Conservation (phyloP, 2,329 filamentous ascomycete species). For the Aspergillus sp. region DNA sequence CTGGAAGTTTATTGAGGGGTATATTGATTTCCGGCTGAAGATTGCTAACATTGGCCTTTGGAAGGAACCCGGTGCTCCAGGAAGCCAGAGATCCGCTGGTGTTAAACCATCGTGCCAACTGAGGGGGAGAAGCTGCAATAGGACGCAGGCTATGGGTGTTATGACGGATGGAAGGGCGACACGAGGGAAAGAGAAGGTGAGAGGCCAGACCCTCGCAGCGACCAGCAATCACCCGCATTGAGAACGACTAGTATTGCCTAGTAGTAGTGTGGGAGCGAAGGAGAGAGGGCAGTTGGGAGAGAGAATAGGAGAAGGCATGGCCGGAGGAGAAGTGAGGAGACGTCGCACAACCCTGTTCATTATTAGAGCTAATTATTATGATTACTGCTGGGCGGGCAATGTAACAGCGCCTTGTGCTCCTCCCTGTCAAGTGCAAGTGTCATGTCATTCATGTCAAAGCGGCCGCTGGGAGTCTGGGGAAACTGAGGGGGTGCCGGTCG, state of each 20-base stretch:
- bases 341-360: neutral
- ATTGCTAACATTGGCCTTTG: neutral
- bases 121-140: constrained; percentile 7
- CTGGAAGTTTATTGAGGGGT: neutral
- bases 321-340: neutral
- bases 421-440: neutral
- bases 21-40: neutral
- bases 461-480: neutral
- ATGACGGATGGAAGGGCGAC: constrained; percentile 15
- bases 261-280: neutral
- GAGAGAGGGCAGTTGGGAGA: neutral
- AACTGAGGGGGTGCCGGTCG: constrained; percentile 1
- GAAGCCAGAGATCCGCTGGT: neutral
- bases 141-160: constrained; percentile 10
- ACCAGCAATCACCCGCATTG: constrained; percentile 26
- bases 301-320: neutral
- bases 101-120: neutral
- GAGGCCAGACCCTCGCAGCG: constrained; percentile 29
- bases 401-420: neutral
- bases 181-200: constrained; percentile 24
- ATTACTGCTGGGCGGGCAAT: neutral
- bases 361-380: neutral
- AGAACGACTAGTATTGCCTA: neutral
- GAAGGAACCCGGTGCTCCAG: neutral
- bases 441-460: neutral